Percentiles rank a stretch among this genome's conserved stretches.
Conservation (phyloP, 108 stramenopile genomes). For the Nannochloropsis salina region DNA sequence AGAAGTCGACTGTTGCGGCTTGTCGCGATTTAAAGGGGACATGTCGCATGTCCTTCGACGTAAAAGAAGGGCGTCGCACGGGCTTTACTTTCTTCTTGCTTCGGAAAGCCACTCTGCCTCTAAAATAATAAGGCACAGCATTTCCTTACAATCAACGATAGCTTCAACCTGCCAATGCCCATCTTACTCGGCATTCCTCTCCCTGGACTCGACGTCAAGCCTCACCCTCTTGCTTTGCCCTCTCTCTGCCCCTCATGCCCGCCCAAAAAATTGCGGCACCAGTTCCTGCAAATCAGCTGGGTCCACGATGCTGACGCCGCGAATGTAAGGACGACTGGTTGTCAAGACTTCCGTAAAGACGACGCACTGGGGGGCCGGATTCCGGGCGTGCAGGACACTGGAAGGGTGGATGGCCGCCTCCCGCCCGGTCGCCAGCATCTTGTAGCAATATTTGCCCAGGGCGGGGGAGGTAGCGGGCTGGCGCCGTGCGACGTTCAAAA, state of each 20-base stretch:
- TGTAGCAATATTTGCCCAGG: conserved; percentile 33
- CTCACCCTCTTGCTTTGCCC: neutral
- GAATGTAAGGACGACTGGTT: conserved; percentile 24
- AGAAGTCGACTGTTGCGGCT: too few relatives aligned
- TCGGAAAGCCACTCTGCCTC: too few relatives aligned
- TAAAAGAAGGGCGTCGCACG: too few relatives aligned
- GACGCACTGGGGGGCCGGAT: conserved; percentile 32
- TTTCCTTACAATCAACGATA: too few relatives aligned
- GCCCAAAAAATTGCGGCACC: neutral
- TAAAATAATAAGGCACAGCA: too few relatives aligned
- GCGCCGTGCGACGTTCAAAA: conserved; percentile 46
- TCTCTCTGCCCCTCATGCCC: neutral
- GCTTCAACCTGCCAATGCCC: too few relatives aligned
- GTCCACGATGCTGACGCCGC: neutral
- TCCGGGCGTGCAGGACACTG: conserved; percentile 23
- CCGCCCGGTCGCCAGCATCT: conserved; percentile 30
- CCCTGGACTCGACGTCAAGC: too few relatives aligned
- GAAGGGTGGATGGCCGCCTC: conserved; percentile 32
- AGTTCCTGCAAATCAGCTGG: neutral
- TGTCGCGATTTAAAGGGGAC: too few relatives aligned
- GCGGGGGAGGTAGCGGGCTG: conserved; percentile 29
- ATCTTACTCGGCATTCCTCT: too few relatives aligned
- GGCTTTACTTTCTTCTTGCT: too few relatives aligned
- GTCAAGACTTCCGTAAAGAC: conserved; percentile 40
- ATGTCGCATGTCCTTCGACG: too few relatives aligned